phyloP scores from a whole-genome alignment of 495 filamentous ascomycete genomes.

The Neurospora hispaniola region DNA sequence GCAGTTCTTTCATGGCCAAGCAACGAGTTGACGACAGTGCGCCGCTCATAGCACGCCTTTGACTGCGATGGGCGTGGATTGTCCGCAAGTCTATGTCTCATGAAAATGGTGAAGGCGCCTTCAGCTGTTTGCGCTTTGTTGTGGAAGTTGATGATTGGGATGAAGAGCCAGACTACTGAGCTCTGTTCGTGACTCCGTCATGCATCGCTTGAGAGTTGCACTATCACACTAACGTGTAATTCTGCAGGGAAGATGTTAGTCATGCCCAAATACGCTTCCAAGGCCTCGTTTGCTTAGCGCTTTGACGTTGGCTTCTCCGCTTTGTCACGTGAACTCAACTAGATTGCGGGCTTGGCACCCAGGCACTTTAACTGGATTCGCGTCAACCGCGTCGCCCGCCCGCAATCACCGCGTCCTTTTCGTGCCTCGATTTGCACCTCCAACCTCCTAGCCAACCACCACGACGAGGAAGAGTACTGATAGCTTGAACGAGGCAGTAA shows the following conservation, averaged over 20 bases:
- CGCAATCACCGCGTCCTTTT: slow-evolving; percentile 18
- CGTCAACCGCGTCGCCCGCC: slow-evolving; percentile 19
- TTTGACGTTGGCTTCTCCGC: neutral
- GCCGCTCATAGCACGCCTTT: neutral
- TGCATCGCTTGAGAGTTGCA: neutral
- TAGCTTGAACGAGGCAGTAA: neutral
- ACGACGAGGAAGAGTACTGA: neutral
- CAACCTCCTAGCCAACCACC: neutral
- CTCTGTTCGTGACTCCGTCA: neutral
- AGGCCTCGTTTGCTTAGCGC: neutral
- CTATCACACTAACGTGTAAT: neutral
- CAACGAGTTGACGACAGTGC: neutral
- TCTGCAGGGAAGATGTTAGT: neutral
- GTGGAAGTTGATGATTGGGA: neutral
- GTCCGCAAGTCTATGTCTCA: neutral
- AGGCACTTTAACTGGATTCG: slow-evolving; percentile 17
- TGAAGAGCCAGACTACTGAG: neutral
- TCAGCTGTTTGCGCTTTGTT: neutral
- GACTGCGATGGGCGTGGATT: too few species aligned
- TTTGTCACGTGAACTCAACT: neutral
- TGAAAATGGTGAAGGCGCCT: neutral
- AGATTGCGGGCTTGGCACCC: neutral
- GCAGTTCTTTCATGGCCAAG: neutral
- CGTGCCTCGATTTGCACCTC: slow-evolving; percentile 16
- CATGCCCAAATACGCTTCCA: neutral